Percentiles rank a stretch among this genome's conserved stretches.
Conservation (phyloP, 208 protist genomes). For the Acanthamoeba sp. region DNA sequence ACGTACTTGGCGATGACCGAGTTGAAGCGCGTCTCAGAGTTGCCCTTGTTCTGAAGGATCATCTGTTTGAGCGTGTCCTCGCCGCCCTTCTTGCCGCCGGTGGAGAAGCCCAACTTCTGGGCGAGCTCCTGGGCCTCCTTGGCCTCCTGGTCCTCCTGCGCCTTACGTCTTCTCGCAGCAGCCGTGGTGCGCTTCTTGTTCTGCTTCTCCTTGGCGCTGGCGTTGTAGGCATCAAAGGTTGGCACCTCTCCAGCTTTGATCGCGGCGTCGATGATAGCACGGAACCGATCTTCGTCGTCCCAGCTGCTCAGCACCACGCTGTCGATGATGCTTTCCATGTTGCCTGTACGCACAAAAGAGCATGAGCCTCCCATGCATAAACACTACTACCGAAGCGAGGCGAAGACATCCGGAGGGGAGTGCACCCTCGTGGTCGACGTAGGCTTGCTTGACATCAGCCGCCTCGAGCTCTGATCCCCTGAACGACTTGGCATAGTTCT, state of each 20-base stretch:
- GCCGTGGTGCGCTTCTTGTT: background rate
- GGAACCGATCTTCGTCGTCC: conserved; percentile 65
- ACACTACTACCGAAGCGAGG: background rate
- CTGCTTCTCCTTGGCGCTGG: background rate
- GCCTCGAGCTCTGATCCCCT: conserved; percentile 31
- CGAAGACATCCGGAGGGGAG: too few relatives aligned
- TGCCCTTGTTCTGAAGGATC: conserved; percentile 42
- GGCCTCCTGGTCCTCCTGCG: conserved; percentile 17
- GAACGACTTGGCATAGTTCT: conserved; percentile 53
- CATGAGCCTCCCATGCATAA: too few relatives aligned
- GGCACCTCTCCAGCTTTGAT: conserved; percentile 11
- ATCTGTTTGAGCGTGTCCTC: conserved; percentile 22
- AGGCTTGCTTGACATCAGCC: conserved; percentile 45
- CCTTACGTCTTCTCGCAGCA: background rate
- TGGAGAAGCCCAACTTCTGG: conserved; percentile 1
- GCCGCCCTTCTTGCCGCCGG: background rate
- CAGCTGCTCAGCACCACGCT: conserved; percentile 50
- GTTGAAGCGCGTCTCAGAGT: conserved; percentile 12
- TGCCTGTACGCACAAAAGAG: background rate
- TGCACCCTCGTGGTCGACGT: conserved; percentile 34
- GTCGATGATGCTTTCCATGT: conserved; percentile 64
- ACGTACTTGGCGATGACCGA: conserved; percentile 38
- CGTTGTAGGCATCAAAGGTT: background rate
- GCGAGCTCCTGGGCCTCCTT: conserved; percentile 65
- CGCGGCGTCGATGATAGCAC: conserved; percentile 18